Conservation (phyloP, 192 early-diverging fungal genomes). For the Backusella tuberculispora region DNA sequence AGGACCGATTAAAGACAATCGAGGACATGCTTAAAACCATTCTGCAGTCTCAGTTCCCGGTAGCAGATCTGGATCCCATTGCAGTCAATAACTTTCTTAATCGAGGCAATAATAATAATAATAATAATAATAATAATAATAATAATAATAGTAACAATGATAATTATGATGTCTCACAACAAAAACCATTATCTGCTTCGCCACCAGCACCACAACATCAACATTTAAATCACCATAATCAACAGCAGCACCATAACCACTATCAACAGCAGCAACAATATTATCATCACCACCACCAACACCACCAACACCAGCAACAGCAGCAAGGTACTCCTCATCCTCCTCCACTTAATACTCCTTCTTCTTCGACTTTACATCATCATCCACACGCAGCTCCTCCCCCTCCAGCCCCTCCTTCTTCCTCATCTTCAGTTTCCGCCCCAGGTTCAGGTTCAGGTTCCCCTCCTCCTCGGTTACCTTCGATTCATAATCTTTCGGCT, state of each 20-base stretch:
- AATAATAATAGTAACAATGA: neutral
- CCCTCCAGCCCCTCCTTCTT: constrained; percentile 13
- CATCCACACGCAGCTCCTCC: neutral
- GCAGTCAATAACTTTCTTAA: constrained; percentile 22
- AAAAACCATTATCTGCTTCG: neutral
- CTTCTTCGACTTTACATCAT: neutral
- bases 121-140: neutral
- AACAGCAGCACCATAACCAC: neutral
- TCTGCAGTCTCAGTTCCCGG: constrained; percentile 19
- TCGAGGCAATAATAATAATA: neutral
- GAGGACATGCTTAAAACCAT: constrained; percentile 46
- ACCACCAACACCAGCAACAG: neutral
- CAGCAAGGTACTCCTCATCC: neutral
- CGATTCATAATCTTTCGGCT: constrained; percentile 31
- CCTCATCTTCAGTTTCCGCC: neutral
- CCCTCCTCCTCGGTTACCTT: constrained; percentile 27
- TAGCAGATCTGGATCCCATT: constrained; percentile 11
- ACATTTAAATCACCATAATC: neutral
- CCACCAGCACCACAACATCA: neutral
- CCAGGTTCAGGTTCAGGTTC: constrained; percentile 7
- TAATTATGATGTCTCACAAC: neutral
- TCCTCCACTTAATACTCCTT: neutral
- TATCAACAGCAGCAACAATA: neutral
- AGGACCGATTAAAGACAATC: constrained; percentile 43
- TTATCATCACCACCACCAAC: neutral